Base-by-base conservation (phyloP, 129 eudicot species). In the Oenanthe sinensis region DNA sequence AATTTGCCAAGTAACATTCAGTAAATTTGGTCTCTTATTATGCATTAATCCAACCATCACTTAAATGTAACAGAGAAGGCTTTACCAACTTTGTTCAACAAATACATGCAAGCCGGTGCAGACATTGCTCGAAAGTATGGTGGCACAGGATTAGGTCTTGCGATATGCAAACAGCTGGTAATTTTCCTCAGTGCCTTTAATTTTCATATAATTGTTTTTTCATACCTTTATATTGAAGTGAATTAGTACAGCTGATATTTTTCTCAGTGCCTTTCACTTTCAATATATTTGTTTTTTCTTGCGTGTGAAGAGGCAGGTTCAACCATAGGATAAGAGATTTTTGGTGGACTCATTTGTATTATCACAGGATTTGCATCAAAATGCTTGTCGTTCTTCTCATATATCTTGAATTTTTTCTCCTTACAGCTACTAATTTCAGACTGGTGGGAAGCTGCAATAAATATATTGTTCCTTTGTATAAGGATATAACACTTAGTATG, bases 101-200 rank as follows among this genome's bases (percentile, higher is more conserved):
- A 91, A 81, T 94, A 94, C 86, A 94, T 90, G 96, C 98, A 94
- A 92, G 97, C 87, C n/a, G 91, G 96, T 44, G 91, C 96, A 17
- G 98, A 91, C 70, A 92, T 96, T 17, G 96, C 97, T 82, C 85
- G 98, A 36, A 94, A 94, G 86, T 94, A 94, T 81, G 98, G 98
- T n/a, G 98, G 98, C 80, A 94, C 98, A 44, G 98, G 98, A 80
- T 84, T 94, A 80, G 97, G 98, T 82, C 85, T 94, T 42, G 97
- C 98, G 22, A 94, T 94, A 84, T 94, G 98, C 87, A 94, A 94
- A 86, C 97, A 94, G 49, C 82, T 94, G 98, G 98, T 94, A 86
- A 79, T 28, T 62, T 78, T 72, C 47, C 40, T 22, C 58, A 63
- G 28, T 13, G 26, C 28, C 13, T 30, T 75, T 19, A 24, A 43